Conservation (phyloP, 106 monocot species). For the Vanilla planifolia region DNA sequence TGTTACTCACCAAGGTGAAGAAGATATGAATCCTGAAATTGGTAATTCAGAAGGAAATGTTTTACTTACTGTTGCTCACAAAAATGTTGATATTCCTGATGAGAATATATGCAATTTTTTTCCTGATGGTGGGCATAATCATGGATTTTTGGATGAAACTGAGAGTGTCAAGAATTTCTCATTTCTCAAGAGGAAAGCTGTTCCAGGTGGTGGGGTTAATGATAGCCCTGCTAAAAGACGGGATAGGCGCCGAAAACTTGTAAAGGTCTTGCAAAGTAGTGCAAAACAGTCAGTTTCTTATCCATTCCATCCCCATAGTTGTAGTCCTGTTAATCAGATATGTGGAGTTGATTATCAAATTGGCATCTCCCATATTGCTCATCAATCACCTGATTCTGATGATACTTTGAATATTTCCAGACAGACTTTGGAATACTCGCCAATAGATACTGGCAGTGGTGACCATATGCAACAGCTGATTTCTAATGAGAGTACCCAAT, state of each 20-base stretch:
- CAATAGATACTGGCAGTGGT: conserved; percentile 15
- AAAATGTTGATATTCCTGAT: conserved; percentile 15
- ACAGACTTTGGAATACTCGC: conserved; percentile 27
- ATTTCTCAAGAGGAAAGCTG: conserved; percentile 40
- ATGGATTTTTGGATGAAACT: conserved; percentile 12
- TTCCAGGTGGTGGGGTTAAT: conserved; percentile 22
- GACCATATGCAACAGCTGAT: conserved; percentile 15
- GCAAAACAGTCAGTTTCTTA: conserved; percentile 32
- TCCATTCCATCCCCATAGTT: conserved; percentile 13
- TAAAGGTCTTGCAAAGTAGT: conserved; percentile 69
- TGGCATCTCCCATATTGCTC: conserved; percentile 7
- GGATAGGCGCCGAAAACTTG: conserved; percentile 56
- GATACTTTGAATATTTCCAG: conserved; percentile 24
- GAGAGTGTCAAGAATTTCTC: conserved; percentile 15
- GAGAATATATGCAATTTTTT: conserved; percentile 18
- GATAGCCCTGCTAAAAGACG: conserved; percentile 52
- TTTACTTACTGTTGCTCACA: conserved; percentile 18
- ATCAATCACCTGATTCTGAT: conserved; percentile 26
- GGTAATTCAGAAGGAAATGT: conserved; percentile 41
- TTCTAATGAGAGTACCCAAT: conserved; percentile 33
- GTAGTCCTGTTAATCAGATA: background rate
- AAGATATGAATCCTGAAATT: conserved; percentile 52
- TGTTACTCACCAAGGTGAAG: conserved; percentile 34
- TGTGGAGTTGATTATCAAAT: conserved; percentile 14
- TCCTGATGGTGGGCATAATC: conserved; percentile 7